Percentiles rank a stretch among this genome's conserved stretches.
Conservation (phyloP, 2,329 filamentous ascomycete genomes). For the Aspergillus vadensis region DNA sequence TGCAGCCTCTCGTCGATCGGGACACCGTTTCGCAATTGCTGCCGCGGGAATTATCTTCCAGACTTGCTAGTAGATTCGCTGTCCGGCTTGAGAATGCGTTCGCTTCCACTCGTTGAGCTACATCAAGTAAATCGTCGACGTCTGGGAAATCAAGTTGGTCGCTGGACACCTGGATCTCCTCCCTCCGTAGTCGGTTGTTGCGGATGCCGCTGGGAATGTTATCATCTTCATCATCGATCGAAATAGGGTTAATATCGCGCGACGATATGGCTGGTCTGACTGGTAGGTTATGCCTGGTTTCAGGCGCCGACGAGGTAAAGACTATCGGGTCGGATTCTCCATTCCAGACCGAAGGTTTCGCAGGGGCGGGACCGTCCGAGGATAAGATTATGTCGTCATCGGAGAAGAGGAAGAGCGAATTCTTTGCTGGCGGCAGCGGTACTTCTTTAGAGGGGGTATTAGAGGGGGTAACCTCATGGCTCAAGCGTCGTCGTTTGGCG, state of each 20-base stretch:
- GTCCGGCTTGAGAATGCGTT: constrained; percentile 44
- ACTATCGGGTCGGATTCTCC: constrained; percentile 45
- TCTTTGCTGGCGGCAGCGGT: not conserved
- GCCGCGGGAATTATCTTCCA: constrained; percentile 24
- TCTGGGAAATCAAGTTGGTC: constrained; percentile 31
- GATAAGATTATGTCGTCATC: constrained; percentile 31
- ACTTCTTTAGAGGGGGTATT: constrained; percentile 5
- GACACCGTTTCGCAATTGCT: constrained; percentile 8
- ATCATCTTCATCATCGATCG: constrained; percentile 29
- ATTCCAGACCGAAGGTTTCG: constrained; percentile 18
- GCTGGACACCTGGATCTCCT: constrained; percentile 39
- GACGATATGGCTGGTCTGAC: constrained; percentile 1
- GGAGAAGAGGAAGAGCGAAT: constrained; percentile 30
- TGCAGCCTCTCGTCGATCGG: constrained; percentile 5
- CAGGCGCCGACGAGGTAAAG: constrained; percentile 45
- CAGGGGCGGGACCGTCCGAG: constrained; percentile 11
- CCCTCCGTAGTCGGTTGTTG: constrained; percentile 5
- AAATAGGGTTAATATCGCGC: constrained; percentile 31
- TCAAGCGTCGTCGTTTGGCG: constrained; percentile 35
- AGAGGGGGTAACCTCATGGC: constrained; percentile 20
- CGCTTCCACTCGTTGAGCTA: constrained; percentile 17
- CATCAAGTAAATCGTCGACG: constrained; percentile 29
- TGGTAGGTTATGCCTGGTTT: constrained; percentile 17
- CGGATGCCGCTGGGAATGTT: not conserved
- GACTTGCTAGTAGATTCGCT: constrained; percentile 40